Percentiles rank a stretch among this genome's conserved stretches.
phyloP scores from a whole-genome alignment of 169 alveolate species.

The Cryptosporidium ubiquitum region DNA sequence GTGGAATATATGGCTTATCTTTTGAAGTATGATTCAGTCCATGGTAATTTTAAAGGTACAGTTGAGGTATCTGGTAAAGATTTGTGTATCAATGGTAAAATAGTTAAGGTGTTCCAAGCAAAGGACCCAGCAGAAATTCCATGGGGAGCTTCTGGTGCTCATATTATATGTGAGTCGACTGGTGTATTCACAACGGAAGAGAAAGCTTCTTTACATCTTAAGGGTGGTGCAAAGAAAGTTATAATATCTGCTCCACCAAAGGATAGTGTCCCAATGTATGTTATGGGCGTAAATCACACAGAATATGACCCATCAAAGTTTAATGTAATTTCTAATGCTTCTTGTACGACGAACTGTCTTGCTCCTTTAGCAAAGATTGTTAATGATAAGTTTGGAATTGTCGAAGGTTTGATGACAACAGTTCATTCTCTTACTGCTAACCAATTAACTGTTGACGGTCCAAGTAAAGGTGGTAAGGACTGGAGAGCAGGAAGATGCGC shows the following conservation, averaged over 20 bases:
- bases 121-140: slow-evolving; percentile 95
- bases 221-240: slow-evolving; percentile 98
- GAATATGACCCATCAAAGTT: slow-evolving; percentile 87
- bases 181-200: slow-evolving; percentile 97
- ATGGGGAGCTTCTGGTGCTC: slow-evolving; percentile 97
- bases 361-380: slow-evolving; percentile 99
- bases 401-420: slow-evolving; percentile 99
- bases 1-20: slow-evolving; percentile 93
- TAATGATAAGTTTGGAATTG: slow-evolving; percentile 97
- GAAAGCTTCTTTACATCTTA: slow-evolving; percentile 93
- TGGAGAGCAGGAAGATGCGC: slow-evolving; percentile 99
- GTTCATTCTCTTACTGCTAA: slow-evolving; percentile 99
- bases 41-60: slow-evolving; percentile 89
- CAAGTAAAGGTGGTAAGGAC: slow-evolving; percentile 99
- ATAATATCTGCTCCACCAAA: slow-evolving; percentile 99
- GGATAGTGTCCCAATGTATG: slow-evolving; percentile 97
- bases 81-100: slow-evolving; percentile 87
- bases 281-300: slow-evolving; percentile 97
- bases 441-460: slow-evolving; percentile 99
- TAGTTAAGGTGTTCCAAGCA: slow-evolving; percentile 87
- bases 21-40: slow-evolving; percentile 96
- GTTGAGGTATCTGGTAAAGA: slow-evolving; percentile 84
- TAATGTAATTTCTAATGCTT: slow-evolving; percentile 97
- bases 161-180: slow-evolving; percentile 97
- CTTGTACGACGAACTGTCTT: slow-evolving; percentile 99